Conservation (phyloP, 2,329 filamentous ascomycete genomes). For the Helminthosporium solani region DNA sequence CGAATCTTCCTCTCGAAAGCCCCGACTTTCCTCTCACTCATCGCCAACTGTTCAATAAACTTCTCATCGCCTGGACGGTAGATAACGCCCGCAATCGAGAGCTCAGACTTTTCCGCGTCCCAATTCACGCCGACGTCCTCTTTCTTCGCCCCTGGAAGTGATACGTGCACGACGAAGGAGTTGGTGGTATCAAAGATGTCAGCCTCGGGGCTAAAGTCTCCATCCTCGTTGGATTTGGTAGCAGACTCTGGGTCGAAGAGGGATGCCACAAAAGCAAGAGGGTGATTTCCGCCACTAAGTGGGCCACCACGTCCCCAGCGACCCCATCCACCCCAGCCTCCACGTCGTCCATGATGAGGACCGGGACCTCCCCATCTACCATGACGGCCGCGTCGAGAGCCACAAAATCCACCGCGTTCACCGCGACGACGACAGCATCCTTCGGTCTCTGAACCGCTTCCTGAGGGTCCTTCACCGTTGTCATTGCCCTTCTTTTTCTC, state of each 20-base stretch:
- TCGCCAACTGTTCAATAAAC: conserved; percentile 61
- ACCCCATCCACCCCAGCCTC: conserved; percentile 25
- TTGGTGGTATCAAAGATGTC: conserved; percentile 72
- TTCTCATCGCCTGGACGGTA: conserved; percentile 71
- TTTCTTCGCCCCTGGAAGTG: conserved; percentile 76
- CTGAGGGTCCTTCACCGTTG: conserved; percentile 33
- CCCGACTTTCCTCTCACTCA: conserved; percentile 70
- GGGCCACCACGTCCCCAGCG: conserved; percentile 14
- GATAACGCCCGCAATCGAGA: conserved; percentile 71
- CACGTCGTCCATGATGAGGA: conserved; percentile 16
- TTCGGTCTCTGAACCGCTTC: conserved; percentile 29
- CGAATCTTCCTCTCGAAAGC: conserved; percentile 71
- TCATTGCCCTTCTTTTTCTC: conserved; percentile 21
- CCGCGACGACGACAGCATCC: conserved; percentile 17
- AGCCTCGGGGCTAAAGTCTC: conserved; percentile 62
- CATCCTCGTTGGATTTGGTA: conserved; percentile 17
- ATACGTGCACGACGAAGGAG: conserved; percentile 66
- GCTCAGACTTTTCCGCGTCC: conserved; percentile 65
- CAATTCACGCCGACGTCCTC: conserved; percentile 76
- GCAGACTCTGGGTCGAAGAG: conserved; percentile 37
- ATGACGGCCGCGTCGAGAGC: conserved; percentile 14
- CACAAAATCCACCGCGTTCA: conserved; percentile 20
- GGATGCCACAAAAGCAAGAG: conserved; percentile 32
- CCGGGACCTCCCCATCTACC: conserved; percentile 14
- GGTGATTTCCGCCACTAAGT: conserved; percentile 21